phyloP scores from a whole-genome alignment of 208 protist species.

The Trypanosoma mega region DNA sequence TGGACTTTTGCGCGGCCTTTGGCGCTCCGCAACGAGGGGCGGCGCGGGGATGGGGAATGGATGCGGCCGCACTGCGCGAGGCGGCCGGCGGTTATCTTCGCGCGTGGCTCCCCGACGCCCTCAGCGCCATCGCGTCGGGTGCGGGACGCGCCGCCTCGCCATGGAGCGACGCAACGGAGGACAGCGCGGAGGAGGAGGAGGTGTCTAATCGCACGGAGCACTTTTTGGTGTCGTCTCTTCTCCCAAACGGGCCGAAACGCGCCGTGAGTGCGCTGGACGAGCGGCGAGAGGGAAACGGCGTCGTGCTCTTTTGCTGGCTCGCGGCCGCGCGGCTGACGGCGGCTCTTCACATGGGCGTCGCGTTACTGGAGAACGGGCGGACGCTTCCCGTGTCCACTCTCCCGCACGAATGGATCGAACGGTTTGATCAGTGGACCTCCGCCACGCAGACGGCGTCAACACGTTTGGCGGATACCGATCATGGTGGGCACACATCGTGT shows the following conservation, averaged over 20 bases:
- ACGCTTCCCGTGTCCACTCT: background rate
- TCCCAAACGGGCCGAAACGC: constrained; percentile 1
- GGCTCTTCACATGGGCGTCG: constrained; percentile 17
- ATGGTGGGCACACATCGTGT: too few relatives aligned
- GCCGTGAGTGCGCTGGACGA: constrained; percentile 9
- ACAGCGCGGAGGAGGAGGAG: background rate
- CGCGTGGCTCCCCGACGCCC: constrained; percentile 30
- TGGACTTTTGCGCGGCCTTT: constrained; percentile 7
- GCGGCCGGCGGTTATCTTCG: constrained; percentile 28
- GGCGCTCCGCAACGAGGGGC: background rate
- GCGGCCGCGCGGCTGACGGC: constrained; percentile 11
- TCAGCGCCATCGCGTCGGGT: constrained; percentile 16
- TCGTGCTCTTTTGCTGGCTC: constrained; percentile 29
- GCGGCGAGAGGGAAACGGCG: background rate
- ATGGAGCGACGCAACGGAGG: background rate
- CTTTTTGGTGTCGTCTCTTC: constrained; percentile 1
- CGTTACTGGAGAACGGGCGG: background rate
- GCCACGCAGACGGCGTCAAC: too few relatives aligned
- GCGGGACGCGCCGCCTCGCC: background rate
- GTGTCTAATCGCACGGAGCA: background rate
- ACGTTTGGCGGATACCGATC: too few relatives aligned
- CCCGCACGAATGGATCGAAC: background rate
- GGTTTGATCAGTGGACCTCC: too few relatives aligned
- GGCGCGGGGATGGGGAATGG: background rate
- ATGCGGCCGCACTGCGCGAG: constrained; percentile 9